Evolutionary conservation across 495 filamentous ascomycete species (phyloP), one percentile per base, ranked within the genome.

Genomic region (Podospora conica): DNA sequence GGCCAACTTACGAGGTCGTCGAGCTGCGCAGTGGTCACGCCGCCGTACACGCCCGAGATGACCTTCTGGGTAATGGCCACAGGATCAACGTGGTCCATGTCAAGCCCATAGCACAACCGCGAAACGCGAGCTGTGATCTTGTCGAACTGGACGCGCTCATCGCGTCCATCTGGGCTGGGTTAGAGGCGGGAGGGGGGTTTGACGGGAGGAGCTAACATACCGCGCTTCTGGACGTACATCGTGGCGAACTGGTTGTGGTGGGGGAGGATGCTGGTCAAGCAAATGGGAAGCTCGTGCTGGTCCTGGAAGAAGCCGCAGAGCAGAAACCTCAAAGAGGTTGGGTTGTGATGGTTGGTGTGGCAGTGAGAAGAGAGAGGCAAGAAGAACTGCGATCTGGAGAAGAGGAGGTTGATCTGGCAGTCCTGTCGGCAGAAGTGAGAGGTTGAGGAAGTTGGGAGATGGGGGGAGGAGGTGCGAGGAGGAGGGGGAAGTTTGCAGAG

Each of bases 61-160:
- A 98, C 96, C 79, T 98, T 98, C 82, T 96, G 91, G 55, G 95
- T 98, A 76, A 98, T 98, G 69, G 95, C 93, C 61, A 95, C 95
- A 58, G 95, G 92, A 80, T 98, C 95, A 70, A 98, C 91, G 83
- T 98, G 95, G 65, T 97, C 95, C 55, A 88, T 84, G 76, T 98
- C 96, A 64, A 98, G 87, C 65, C 95, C 93, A 77, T 98, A 98
- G 84, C 95, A 98, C 61, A 98, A 86, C 61, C 95, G 85, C 27
- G 95, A 98, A 55, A 98, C 95, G 78, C 95, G 92, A 68, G 95
- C 95, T 66, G 95, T 98, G 85, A 98, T 98, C 82, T 98, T 98
- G 83, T 98, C 95, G 83, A 98, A 98, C 78, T 98, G 95, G 64
- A 98, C 95, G 78, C 95, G 95, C 86, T 98, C 95, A 84, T 98